Base-by-base conservation (phyloP, 2,329 filamentous ascomycete species). In the Biscogniauxia mediterranea region DNA sequence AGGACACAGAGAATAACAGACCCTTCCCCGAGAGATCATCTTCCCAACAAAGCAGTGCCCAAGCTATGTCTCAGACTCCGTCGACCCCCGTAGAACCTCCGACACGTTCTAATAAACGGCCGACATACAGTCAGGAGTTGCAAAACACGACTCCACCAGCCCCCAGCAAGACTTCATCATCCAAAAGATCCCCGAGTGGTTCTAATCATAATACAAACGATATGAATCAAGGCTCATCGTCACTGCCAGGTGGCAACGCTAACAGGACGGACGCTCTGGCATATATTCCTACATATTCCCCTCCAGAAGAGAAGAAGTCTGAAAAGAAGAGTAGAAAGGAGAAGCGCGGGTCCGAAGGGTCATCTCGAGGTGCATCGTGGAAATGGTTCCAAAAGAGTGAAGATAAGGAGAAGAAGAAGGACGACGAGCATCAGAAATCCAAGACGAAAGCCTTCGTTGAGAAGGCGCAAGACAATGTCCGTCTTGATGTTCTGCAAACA, bases 401-500 rank as follows among this genome's bases (percentile, higher is more conserved):
- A 58, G 89, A 93, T 62, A 89, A 89, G 69, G 86, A 90, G 61
- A 89, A 90, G 67, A 86, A 85, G 71, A 83, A 85, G 77, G 79
- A 83, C 68, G 77, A 81, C 54, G 78, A 90, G 61, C 78, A 80
- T 56, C 93, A 89, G 73, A 88, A 88, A 69, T 83, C 85, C 51
- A 93, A 92, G 70, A 78, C 83, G 0, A 89, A 86, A 73, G 75
- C 75, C 13, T 77, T 80, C 9, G 75, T 77, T 1, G 80, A 90
- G 66, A 86, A 84, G 68, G 75, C 79, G 1, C 89, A 93, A 66
- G 93, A 97, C 69, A 93, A 89, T 68, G 89, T 90, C 20, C 87
- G 94, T 28, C 81, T 97, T 26, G 94, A 98, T 70, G 85, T 96
- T 21, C 81, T 97, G 21, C 93, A 97, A 72, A 90, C 86, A 46